These are phyloP conservation scores for Stenocarpella maydis DNA, from an alignment of 2,329 filamentous ascomycete genomes.

Conservation along the genomic window DNA sequence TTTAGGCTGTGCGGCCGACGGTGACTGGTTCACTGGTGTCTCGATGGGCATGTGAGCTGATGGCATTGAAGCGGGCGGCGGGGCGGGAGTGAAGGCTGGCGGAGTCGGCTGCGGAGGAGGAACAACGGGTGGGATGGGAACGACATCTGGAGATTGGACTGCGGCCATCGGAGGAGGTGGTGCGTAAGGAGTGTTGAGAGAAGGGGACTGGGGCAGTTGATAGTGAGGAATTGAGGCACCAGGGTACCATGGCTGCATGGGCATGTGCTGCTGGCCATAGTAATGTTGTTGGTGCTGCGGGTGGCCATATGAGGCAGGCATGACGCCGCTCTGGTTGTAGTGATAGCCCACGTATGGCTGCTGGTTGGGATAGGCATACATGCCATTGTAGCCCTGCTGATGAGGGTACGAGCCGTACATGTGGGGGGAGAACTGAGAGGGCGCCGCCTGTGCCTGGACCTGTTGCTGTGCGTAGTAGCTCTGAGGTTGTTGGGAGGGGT, in stretches of 20 bases:
- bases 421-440: conserved; percentile 8
- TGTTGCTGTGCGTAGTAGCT: conserved; percentile 40
- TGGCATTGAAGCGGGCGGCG: conserved; percentile 11
- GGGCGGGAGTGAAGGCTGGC: conserved; percentile 15
- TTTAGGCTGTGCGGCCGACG: conserved; percentile 7
- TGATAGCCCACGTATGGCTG: conserved; percentile 61
- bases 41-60: conserved; percentile 6
- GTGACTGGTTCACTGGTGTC: conserved; percentile 10
- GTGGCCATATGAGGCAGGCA: conserved; percentile 54
- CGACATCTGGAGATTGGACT: conserved; percentile 23
- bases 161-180: conserved; percentile 42
- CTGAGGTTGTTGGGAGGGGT: conserved; percentile 32
- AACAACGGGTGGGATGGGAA: conserved; percentile 17
- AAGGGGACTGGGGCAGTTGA: conserved; percentile 52
- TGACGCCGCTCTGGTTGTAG: conserved; percentile 62
- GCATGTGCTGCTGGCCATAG: conserved; percentile 50
- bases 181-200: conserved; percentile 64
- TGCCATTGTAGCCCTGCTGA: conserved; percentile 22
- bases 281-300: conserved; percentile 62
- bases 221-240: conserved; percentile 62
- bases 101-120: conserved; percentile 25
- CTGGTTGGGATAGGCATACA: conserved; percentile 37
- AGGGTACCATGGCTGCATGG: conserved; percentile 45
- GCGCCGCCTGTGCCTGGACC: conserved; percentile 11
- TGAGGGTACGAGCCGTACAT: conserved; percentile 25